Evolutionary conservation across 768 basidiomycete species (phyloP), one percentile per base, ranked within the genome.

Genomic region (Roridomyces roridus): DNA sequence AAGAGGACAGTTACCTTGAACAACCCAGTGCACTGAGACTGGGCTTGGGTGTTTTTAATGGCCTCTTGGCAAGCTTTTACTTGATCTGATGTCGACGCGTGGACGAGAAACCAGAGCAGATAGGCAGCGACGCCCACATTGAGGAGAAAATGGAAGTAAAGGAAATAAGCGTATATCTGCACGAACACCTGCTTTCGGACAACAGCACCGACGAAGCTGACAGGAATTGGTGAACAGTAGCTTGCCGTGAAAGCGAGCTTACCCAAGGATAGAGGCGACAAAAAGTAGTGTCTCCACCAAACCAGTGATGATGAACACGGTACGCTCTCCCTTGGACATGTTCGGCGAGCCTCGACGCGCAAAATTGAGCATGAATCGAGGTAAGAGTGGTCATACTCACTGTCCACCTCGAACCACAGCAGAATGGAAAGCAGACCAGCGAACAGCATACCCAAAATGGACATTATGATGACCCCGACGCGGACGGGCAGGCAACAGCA

Each of bases 401-500:
- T 78, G 21, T 74, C 75, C 17, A 88, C 69, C 66, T 88, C 84
- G 67, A 83, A 86, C 87, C 86, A 89, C 23, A 86, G 64, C 31
- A 83, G 65, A 59, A 83, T 68, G 3, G 84, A 76, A 28, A 88
- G 72, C 17, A 81, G 55, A 2, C 82, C 86, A 8, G 85, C 75
- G 26, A 87, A 70, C 18, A 87, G 60, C 50, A 86, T 79, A 1
- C 80, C 81, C 8, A 88, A 68, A 3, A 80, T 54, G 25, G 85
- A 77, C 76, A 85, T 79, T 40, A 80, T 62, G 41, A 85, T 73
- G 28, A 88, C 86, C 29, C 88, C 86, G 5, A 82, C 51, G 53
- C 87, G 80, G 6, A 87, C 85, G 25, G 85, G 85, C 61, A 87
- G 87, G 62, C 77, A 87, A 39, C 61, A 63, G 65, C 87, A 89